Evolutionary conservation across 192 early-diverging fungal species (phyloP).

Genomic region (Powellomyces hirtus): DNA sequence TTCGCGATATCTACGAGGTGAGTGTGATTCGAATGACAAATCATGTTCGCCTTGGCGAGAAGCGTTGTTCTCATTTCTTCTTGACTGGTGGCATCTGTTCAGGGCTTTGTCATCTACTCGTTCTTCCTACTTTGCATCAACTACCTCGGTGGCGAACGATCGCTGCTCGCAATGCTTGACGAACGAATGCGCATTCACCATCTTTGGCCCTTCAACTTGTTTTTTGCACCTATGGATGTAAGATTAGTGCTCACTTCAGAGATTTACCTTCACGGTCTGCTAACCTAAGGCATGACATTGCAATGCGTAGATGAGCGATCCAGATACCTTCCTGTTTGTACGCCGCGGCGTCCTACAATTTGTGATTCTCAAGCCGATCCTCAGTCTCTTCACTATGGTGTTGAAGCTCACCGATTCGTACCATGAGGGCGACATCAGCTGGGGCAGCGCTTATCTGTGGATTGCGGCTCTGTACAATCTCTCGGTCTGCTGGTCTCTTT

Average conservation of each 20-base stretch:
- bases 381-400: constrained; percentile 76
- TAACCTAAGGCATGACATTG: too few relatives aligned
- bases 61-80: background rate
- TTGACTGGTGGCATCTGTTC: background rate
- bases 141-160: constrained; percentile 86
- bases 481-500: constrained; percentile 80
- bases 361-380: constrained; percentile 81
- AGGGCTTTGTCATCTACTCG: constrained; percentile 91
- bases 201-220: constrained; percentile 76
- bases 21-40: too few relatives aligned
- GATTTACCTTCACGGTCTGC: too few relatives aligned
- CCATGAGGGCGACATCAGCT: constrained; percentile 75
- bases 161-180: constrained; percentile 75
- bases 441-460: constrained; percentile 75
- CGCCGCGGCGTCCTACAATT: constrained; percentile 89
- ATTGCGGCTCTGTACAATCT: constrained; percentile 82
- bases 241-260: too few relatives aligned
- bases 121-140: constrained; percentile 87
- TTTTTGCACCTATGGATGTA: constrained; percentile 70
- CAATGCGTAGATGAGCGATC: constrained; percentile 68
- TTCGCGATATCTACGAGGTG: constrained; percentile 88
- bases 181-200: constrained; percentile 73
- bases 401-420: constrained; percentile 72
- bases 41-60: background rate
- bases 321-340: constrained; percentile 81